A percentile compares a stretch with the other conserved stretches of the same genome.
Evolutionary conservation across 2,329 filamentous ascomycete species (phyloP).

Genomic region (Fusarium marasasianum): DNA sequence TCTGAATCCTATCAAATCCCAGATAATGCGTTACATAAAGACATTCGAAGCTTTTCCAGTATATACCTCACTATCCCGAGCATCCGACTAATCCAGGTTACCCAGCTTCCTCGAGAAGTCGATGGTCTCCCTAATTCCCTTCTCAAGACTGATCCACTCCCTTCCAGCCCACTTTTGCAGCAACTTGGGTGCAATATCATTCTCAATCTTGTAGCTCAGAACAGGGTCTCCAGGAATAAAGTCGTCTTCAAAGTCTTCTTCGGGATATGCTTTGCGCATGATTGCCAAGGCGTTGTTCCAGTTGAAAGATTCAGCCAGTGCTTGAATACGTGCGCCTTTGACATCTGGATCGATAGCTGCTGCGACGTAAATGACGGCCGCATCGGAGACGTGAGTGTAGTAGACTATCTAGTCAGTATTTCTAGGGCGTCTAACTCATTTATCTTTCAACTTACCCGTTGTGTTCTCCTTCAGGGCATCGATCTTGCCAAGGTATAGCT

Average conservation of each 20-base stretch:
- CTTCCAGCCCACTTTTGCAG: conserved; percentile 35
- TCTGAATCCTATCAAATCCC: too few species aligned
- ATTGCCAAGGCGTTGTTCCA: conserved; percentile 30
- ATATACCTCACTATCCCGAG: accelerated
- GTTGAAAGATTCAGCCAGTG: conserved; percentile 13
- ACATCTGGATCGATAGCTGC: conserved; percentile 27
- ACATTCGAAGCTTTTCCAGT: not conserved
- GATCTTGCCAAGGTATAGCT: conserved; percentile 29
- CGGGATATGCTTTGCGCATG: conserved; percentile 19
- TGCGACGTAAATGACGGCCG: conserved; percentile 27
- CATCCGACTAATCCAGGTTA: not conserved
- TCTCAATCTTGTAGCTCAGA: conserved; percentile 23
- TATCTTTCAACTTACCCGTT: not conserved
- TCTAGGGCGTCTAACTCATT: accelerated
- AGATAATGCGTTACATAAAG: too few species aligned
- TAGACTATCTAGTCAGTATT: conserved; percentile 22
- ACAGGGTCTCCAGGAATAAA: conserved; percentile 20
- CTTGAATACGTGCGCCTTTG: conserved; percentile 18
- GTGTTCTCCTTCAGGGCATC: not conserved
- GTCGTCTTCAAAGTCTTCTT: conserved; percentile 12
- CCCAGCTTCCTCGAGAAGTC: conserved; percentile 7
- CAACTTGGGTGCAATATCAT: conserved; percentile 17
- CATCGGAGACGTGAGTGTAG: conserved; percentile 33
- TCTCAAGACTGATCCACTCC: conserved; percentile 23
- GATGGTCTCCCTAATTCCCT: conserved; percentile 11